Evolutionary conservation across 768 basidiomycete genomes (phyloP).

Genomic region (Rhodotorula paludigena): DNA sequence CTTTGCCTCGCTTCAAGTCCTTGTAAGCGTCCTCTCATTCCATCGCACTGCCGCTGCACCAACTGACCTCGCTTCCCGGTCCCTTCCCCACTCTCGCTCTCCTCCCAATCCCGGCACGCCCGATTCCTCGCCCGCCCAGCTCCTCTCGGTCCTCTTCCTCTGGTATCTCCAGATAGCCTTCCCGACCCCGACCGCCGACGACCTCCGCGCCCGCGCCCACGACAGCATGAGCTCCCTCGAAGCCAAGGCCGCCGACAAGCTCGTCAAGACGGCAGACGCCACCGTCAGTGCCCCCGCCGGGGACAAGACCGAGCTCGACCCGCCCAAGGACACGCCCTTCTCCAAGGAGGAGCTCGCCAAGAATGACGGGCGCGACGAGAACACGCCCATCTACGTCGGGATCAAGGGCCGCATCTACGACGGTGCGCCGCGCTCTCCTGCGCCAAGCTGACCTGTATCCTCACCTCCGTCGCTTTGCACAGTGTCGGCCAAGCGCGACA

Average conservation of each 20-base stretch:
- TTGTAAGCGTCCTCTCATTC: conserved; percentile 1
- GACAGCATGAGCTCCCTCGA: not conserved
- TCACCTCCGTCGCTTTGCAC: not conserved
- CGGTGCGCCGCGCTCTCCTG: not conserved
- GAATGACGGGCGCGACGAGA: conserved; percentile 64
- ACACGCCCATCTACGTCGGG: conserved; percentile 77
- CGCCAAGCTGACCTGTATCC: not conserved
- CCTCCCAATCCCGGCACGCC: too few species aligned
- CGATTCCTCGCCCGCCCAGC: not conserved
- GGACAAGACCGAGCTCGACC: conserved; percentile 22
- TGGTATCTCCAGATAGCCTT: conserved; percentile 23
- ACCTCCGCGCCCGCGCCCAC: not conserved
- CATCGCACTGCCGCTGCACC: not conserved
- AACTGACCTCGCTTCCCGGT: not conserved
- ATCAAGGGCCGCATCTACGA: conserved; percentile 67
- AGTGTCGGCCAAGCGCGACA: conserved; percentile 74
- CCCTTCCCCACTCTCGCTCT: not conserved
- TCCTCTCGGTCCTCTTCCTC: conserved; percentile 30
- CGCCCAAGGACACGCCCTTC: conserved; percentile 72
- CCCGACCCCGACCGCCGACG: conserved; percentile 9
- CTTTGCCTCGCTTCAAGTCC: conserved; percentile 14
- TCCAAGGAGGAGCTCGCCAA: conserved; percentile 62
- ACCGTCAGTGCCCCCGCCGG: conserved; percentile 9
- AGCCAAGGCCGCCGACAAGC: conserved; percentile 11
- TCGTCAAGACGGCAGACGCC: conserved; percentile 15